These are phyloP conservation scores for Suillus subluteus DNA, from an alignment of 768 basidiomycete genomes.

Conservation along the genomic window DNA sequence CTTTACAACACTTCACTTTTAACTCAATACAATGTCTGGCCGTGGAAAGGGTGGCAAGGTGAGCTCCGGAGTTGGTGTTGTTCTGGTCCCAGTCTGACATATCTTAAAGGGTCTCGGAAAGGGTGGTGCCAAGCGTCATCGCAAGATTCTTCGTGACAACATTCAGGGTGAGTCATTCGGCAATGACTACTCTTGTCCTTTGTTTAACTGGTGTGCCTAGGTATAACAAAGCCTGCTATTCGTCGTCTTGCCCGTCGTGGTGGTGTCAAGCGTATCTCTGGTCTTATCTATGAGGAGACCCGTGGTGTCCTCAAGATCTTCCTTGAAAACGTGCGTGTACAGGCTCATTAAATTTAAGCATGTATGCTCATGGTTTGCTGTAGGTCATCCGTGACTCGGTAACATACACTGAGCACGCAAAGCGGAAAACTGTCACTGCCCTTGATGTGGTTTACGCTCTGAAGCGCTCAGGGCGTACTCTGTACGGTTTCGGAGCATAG, in stretches of 20 bases:
- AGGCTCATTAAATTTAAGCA: not conserved
- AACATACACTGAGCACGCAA: slow-evolving; percentile 98
- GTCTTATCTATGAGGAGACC: slow-evolving; percentile 96
- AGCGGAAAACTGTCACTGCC: slow-evolving; percentile 93
- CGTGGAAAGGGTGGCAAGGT: slow-evolving; percentile 96
- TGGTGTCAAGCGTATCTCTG: slow-evolving; percentile 95
- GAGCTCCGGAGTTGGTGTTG: slow-evolving; percentile 14
- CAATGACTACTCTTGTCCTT: slow-evolving; percentile 14
- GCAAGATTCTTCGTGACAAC: slow-evolving; percentile 91
- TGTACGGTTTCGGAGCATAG: slow-evolving; percentile 39
- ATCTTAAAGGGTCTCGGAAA: slow-evolving; percentile 81
- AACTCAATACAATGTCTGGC: slow-evolving; percentile 75
- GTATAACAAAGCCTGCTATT: slow-evolving; percentile 94
- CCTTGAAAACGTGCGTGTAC: slow-evolving; percentile 75
- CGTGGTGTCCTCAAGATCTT: slow-evolving; percentile 94
- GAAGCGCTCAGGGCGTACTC: slow-evolving; percentile 84
- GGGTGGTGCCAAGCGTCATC: slow-evolving; percentile 95
- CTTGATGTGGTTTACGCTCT: slow-evolving; percentile 92
- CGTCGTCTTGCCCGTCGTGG: slow-evolving; percentile 96
- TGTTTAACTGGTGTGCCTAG: slow-evolving; percentile 38
- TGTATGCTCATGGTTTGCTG: slow-evolving; percentile 11
- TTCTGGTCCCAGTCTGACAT: slow-evolving; percentile 8
- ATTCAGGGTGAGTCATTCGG: slow-evolving; percentile 56
- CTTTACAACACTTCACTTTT: slow-evolving; percentile 20
- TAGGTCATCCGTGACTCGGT: slow-evolving; percentile 95